Evolutionary conservation across 768 basidiomycete genomes (phyloP).

Genomic region (Xanthoconium stramineum): DNA sequence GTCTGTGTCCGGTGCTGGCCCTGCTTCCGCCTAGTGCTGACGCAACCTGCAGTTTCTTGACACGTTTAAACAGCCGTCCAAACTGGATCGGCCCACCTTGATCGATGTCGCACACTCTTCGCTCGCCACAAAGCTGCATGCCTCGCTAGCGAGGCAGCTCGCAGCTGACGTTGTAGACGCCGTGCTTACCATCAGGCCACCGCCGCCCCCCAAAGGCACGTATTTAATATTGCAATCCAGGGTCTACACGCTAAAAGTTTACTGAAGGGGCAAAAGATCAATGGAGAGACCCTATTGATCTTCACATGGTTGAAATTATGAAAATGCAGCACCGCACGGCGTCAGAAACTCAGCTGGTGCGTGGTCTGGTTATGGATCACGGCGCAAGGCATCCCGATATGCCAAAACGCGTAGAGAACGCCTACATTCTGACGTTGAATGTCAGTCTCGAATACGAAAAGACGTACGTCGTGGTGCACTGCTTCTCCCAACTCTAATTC

Average conservation of each 20-base stretch:
- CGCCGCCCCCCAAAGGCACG: conserved; percentile 57
- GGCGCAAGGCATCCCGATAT: conserved; percentile 98
- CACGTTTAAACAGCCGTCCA: conserved; percentile 72
- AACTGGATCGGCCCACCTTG: conserved; percentile 85
- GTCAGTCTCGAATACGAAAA: conserved; percentile 99
- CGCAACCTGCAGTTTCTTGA: conserved; percentile 76
- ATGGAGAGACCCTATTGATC: conserved; percentile 87
- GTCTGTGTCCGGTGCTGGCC: conserved; percentile 46
- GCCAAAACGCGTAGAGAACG: conserved; percentile 98
- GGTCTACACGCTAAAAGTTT: conserved; percentile 28
- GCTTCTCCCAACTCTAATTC: conserved; percentile 16
- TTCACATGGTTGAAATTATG: conserved; percentile 99
- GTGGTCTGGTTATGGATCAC: conserved; percentile 95
- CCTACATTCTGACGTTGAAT: conserved; percentile 91
- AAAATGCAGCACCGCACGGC: conserved; percentile 99
- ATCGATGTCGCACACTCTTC: conserved; percentile 96
- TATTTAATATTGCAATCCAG: conserved; percentile 21
- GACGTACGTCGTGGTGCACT: conserved; percentile 64
- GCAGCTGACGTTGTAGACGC: conserved; percentile 95
- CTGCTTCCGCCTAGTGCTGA: conserved; percentile 17
- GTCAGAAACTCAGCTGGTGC: conserved; percentile 93
- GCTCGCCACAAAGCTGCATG: conserved; percentile 88
- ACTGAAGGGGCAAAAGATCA: conserved; percentile 56
- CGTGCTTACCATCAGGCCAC: conserved; percentile 80
- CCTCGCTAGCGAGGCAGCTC: conserved; percentile 78